Percentiles rank a stretch among this genome's conserved stretches.
phyloP scores from a whole-genome alignment of 306 rosid genomes.

The Trichosanthes truncata region DNA sequence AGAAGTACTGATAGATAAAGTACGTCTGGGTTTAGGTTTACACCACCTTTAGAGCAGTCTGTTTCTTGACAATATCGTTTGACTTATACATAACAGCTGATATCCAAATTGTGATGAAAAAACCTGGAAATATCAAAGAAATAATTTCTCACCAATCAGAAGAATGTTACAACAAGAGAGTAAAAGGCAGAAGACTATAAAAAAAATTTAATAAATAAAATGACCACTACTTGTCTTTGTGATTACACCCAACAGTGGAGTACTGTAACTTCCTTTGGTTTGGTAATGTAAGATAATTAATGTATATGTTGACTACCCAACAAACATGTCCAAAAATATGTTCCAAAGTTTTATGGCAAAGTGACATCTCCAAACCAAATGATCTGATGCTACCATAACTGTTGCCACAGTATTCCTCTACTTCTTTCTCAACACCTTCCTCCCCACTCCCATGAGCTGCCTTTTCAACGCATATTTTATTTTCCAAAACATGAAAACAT shows the following conservation, averaged over 20 bases:
- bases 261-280: neutral
- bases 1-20: neutral
- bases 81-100: conserved; percentile 87
- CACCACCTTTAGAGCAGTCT: conserved; percentile 84
- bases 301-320: neutral
- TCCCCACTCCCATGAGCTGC: neutral
- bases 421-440: neutral
- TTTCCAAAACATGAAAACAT: neutral
- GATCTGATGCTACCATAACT: neutral
- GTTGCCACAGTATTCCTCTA: neutral
- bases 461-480: neutral
- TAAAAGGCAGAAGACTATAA: neutral
- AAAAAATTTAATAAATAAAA: neutral
- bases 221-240: neutral
- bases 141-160: neutral
- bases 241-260: neutral
- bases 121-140: conserved; percentile 48
- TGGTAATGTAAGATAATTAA: neutral
- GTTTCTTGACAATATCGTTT: conserved; percentile 74
- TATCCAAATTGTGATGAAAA: conserved; percentile 69
- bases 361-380: conserved; percentile 8
- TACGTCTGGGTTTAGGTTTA: neutral
- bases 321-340: neutral
- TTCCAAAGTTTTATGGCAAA: neutral
- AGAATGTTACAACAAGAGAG: neutral